These are phyloP conservation scores for Ceratobasidium sp. DNA, from an alignment of 1,284 basidiomycete species.

Conservation along the genomic window DNA sequence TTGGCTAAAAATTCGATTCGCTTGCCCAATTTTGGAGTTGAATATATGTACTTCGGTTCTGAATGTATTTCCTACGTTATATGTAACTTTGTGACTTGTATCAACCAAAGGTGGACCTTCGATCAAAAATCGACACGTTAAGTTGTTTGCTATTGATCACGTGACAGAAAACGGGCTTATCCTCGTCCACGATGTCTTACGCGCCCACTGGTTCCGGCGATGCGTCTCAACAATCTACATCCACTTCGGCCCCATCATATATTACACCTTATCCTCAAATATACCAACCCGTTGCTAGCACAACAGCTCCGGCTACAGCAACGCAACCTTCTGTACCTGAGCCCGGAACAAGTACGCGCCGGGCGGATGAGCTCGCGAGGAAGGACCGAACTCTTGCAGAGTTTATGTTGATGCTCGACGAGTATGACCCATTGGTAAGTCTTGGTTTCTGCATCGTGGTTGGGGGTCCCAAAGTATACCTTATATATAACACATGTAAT, in stretches of 20 bases:
- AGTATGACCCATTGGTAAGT: constrained; percentile 91
- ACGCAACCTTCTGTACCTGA: constrained; percentile 7
- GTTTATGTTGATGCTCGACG: constrained; percentile 94
- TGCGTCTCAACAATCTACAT: not conserved
- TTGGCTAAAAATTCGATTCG: not conserved
- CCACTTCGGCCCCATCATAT: constrained; percentile 29
- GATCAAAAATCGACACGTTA: not conserved
- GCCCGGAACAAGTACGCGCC: constrained; percentile 24
- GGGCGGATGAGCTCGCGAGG: constrained; percentile 73
- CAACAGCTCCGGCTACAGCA: constrained; percentile 6
- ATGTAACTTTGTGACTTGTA: not conserved
- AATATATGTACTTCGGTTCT: too few species aligned
- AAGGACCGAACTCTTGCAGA: constrained; percentile 91
- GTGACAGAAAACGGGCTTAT: constrained; percentile 6
- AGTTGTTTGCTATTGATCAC: constrained; percentile 10
- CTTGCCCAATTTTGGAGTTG: not conserved
- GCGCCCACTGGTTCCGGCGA: not conserved
- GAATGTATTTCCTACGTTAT: not conserved
- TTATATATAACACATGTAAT: constrained; percentile 1
- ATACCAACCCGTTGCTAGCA: constrained; percentile 9
- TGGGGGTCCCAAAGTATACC: not conserved
- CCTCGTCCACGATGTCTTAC: constrained; percentile 35
- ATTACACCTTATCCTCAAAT: constrained; percentile 28
- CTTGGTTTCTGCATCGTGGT: too few species aligned
- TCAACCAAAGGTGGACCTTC: not conserved